phyloP scores from a whole-genome alignment of 345 rosid genomes.

The Angophora floribunda region DNA sequence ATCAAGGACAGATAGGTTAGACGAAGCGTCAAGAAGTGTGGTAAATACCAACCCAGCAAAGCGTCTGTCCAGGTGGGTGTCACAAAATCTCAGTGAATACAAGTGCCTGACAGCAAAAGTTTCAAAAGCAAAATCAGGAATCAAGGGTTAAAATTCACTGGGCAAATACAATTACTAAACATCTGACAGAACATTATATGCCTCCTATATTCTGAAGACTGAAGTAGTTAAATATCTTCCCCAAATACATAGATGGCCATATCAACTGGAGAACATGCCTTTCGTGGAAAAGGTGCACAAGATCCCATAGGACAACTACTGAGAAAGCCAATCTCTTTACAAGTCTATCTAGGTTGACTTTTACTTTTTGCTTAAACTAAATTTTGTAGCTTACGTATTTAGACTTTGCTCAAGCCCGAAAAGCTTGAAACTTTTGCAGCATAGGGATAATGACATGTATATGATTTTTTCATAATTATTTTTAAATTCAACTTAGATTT shows the following conservation, averaged over 20 bases:
- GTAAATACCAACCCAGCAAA: conserved; percentile 37
- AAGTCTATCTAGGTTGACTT: neutral
- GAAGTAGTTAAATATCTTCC: neutral
- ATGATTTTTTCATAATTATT: neutral
- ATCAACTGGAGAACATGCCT: neutral
- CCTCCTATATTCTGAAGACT: neutral
- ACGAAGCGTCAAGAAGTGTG: conserved; percentile 51
- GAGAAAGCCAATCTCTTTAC: neutral
- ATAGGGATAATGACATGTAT: neutral
- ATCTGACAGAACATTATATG: neutral
- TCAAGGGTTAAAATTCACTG: neutral
- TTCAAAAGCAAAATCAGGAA: neutral
- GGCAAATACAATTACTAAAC: neutral
- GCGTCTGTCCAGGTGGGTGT: conserved; percentile 32
- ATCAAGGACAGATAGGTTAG: conserved; percentile 46
- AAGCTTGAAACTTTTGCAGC: neutral
- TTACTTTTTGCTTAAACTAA: neutral
- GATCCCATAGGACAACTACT: neutral
- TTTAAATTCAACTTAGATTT: neutral
- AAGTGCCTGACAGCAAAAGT: conserved; percentile 44
- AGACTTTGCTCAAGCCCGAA: neutral
- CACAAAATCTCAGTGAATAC: conserved; percentile 44
- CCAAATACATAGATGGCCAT: neutral
- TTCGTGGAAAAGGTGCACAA: neutral
- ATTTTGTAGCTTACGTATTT: neutral